phyloP scores from a whole-genome alignment of 331 rosid genomes.

The Prunus yedoensis region DNA sequence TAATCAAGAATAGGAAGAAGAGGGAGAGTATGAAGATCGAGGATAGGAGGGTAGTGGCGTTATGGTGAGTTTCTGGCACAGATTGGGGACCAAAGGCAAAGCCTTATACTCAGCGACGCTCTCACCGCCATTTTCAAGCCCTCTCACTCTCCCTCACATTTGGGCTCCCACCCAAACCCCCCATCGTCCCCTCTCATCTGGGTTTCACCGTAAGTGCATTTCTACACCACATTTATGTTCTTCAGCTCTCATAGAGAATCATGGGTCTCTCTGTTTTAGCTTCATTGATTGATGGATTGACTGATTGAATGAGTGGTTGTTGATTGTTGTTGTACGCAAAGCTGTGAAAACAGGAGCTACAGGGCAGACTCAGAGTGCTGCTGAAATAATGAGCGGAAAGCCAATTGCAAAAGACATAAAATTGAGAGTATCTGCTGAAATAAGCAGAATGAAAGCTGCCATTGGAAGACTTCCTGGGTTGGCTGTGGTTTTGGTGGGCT shows the following conservation, averaged over 20 bases:
- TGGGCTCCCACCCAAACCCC: conserved; percentile 20
- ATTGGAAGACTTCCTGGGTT: conserved; percentile 49
- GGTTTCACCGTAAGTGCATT: conserved; percentile 25
- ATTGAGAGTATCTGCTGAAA: conserved; percentile 35
- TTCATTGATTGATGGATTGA: neutral
- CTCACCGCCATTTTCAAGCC: conserved; percentile 24
- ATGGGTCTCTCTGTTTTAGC: neutral
- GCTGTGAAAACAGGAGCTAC: conserved; percentile 9
- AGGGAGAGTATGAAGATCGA: neutral
- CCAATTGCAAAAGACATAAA: conserved; percentile 36
- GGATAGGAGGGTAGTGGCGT: neutral
- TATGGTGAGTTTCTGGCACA: conserved; percentile 25
- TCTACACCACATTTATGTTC: neutral
- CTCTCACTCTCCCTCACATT: conserved; percentile 32
- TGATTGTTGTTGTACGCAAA: neutral
- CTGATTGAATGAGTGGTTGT: neutral
- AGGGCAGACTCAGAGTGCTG: conserved; percentile 24
- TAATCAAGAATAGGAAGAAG: neutral
- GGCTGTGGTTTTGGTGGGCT: conserved; percentile 54
- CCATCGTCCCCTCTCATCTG: conserved; percentile 30
- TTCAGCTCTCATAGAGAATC: neutral
- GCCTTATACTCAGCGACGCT: conserved; percentile 18
- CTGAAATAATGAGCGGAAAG: conserved; percentile 46
- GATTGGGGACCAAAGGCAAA: conserved; percentile 12
- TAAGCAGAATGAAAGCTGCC: conserved; percentile 38